Base-by-base conservation (phyloP, 352 stramenopile species). In the Chrysophaeum taylorii region DNA sequence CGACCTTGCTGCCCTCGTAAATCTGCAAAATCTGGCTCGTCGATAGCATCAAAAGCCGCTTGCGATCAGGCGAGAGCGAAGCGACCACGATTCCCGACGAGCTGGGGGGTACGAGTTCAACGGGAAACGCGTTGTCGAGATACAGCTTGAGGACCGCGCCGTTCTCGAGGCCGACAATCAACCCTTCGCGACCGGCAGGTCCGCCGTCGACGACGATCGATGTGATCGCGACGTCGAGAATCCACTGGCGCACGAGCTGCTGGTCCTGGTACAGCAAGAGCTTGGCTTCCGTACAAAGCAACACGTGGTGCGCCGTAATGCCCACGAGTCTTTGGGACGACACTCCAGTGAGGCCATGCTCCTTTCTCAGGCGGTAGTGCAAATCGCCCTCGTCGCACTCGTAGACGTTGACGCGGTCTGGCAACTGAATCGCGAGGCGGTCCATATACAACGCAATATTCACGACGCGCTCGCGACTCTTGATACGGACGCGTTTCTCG, bases 121-220 rank as follows among this genome's bases (percentile, higher is more conserved):
- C 89, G 18, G 91, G 92, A 70, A 97, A 97, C 39, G 90, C 84
- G 72, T 97, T 97, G 77, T 96, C 88, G 71, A 96, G 84, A 79
- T 95, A 96, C 38, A 97, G 87, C 68, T 94, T 89, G 73, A 91
- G 88, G 4, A 96, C 85, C 0, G 81, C 84, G 36, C 92, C 92
- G 73, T 94, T 85, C 38, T 94, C 88, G n/a, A 97, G 79, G 0
- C 91, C 91, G 15, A 97, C 84, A 0, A 97, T 81, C 29, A 97
- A 69, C 0, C 87, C 90, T 78, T 97, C 91, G 18, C 80, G 80
- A 37, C 91, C 89, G 21, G 84, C 81, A 41, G 88, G 86, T n/a
- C 89, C 91, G 23, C 91, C 90, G 5, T 88, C 91, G 42, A 96
- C 89, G 70, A 90, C 93, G 67, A 96, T 92, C 74, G 92, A 95